Evolutionary conservation across 2,329 filamentous ascomycete species (phyloP), one percentile per base, ranked within the genome.

Genomic region (Proliferodiscus dingleyae): DNA sequence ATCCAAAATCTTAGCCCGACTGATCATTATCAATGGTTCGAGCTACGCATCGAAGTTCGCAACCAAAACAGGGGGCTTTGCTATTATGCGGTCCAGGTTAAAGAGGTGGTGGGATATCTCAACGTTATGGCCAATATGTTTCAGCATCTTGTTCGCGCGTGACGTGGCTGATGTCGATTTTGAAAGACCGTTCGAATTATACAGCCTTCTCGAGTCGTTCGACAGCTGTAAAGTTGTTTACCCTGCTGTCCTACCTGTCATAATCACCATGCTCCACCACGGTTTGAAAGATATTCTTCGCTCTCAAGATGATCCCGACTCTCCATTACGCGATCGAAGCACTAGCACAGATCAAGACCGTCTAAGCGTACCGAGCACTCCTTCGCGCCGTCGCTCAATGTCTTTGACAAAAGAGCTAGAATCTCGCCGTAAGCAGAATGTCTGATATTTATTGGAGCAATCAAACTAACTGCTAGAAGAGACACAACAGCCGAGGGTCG

Each of bases 41-140:
- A 75, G 74, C 28, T 97, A 96, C 64, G 87, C 87, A 16, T 80
- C 81, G 42, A 95, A 95, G 59, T 96, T 98, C 55, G 75, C 83
- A 1, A 94, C 89, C 11, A 95, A 94, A 66, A 89, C 85, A 9
- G 88, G 89, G 23, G 94, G 94, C 2, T 96, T 96, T 63, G 75
- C 76, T 26, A 85, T 96, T 51, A 84, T 97, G 80, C 85, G 85
- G 29, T 78, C 86, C 58, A 80, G 88, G 24, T 68, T 98, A 3
- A 89, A 84, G 60, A 75, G 83, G 58, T 96, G 90, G 81, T 98
- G 93, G 91, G 83, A 87, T 59, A 77, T 89, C 13, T 80, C 89
- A 2, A 80, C 81, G 0, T 67, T 97, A 21, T 97, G 93, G 93
- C 82, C 85, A 0, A 83, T 93, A 34, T 89, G 87, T 61, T 87